phyloP scores from a whole-genome alignment of 2,329 filamentous ascomycete species.

The Trichoderma harzianum region DNA sequence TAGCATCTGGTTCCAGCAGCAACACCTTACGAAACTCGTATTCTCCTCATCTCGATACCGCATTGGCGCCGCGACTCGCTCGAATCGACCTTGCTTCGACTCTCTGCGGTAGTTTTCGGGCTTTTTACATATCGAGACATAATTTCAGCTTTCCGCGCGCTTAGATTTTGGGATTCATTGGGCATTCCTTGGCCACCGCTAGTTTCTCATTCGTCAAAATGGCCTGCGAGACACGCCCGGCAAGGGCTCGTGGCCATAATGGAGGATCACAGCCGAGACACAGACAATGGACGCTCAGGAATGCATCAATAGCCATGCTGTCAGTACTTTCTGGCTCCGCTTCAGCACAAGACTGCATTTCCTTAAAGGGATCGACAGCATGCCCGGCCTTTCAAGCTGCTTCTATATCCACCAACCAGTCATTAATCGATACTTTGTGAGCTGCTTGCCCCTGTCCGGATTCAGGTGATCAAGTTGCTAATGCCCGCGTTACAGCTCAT shows the following conservation, averaged over 20 bases:
- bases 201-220: slow-evolving; percentile 13
- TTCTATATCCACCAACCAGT: slow-evolving; percentile 64
- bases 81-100: background rate
- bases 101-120: background rate
- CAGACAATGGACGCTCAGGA: slow-evolving; percentile 22
- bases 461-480: slow-evolving; percentile 11
- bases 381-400: slow-evolving; percentile 72
- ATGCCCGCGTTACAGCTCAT: slow-evolving; percentile 58
- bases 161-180: background rate
- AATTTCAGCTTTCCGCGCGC: background rate
- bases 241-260: slow-evolving; percentile 9
- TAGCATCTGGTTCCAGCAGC: slow-evolving; percentile 28
- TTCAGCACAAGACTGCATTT: slow-evolving; percentile 54
- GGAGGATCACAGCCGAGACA: slow-evolving; percentile 19
- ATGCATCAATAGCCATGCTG: slow-evolving; percentile 27
- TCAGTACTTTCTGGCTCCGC: slow-evolving; percentile 29
- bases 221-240: slow-evolving; percentile 11
- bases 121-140: background rate
- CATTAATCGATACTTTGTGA: slow-evolving; percentile 42
- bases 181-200: background rate
- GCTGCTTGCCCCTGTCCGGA: slow-evolving; percentile 53
- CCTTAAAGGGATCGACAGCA: slow-evolving; percentile 64
- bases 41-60: background rate
- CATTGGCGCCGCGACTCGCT: background rate
- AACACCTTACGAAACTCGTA: slow-evolving; percentile 19